Conservation (phyloP, 1,139 yeast species). For the Blastobotrys apis region DNA sequence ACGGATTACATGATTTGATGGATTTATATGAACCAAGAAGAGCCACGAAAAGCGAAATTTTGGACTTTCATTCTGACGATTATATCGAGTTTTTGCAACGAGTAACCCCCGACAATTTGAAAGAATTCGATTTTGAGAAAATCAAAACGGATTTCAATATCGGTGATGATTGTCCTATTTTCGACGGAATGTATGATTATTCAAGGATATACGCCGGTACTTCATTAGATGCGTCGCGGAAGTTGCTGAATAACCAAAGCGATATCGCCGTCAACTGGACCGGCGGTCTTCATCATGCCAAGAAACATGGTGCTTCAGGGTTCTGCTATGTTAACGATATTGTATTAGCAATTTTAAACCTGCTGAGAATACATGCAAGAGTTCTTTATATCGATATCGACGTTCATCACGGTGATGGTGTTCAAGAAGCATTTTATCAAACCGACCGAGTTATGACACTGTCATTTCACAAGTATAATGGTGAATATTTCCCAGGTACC, state of each 20-base stretch:
- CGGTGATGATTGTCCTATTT: slow-evolving; percentile 97
- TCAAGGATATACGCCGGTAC: slow-evolving; percentile 88
- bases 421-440: slow-evolving; percentile 93
- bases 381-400: slow-evolving; percentile 93
- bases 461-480: slow-evolving; percentile 91
- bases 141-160: slow-evolving; percentile 76
- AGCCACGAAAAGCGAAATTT: slow-evolving; percentile 76
- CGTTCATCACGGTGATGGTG: slow-evolving; percentile 97
- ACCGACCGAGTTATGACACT: slow-evolving; percentile 95
- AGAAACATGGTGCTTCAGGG: slow-evolving; percentile 89
- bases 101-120: slow-evolving; percentile 77
- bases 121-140: slow-evolving; percentile 32
- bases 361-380: slow-evolving; percentile 81
- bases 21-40: slow-evolving; percentile 78
- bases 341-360: slow-evolving; percentile 77
- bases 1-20: slow-evolving; percentile 84
- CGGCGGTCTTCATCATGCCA: slow-evolving; percentile 97
- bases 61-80: slow-evolving; percentile 81
- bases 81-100: slow-evolving; percentile 71
- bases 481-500: slow-evolving; percentile 95
- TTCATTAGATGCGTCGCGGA: slow-evolving; percentile 85
- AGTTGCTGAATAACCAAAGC: slow-evolving; percentile 75
- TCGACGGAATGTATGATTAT: slow-evolving; percentile 90
- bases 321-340: slow-evolving; percentile 95
- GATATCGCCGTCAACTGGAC: slow-evolving; percentile 97